Base-by-base conservation (phyloP, 305 asterid species). In the Fraxinus velutina region DNA sequence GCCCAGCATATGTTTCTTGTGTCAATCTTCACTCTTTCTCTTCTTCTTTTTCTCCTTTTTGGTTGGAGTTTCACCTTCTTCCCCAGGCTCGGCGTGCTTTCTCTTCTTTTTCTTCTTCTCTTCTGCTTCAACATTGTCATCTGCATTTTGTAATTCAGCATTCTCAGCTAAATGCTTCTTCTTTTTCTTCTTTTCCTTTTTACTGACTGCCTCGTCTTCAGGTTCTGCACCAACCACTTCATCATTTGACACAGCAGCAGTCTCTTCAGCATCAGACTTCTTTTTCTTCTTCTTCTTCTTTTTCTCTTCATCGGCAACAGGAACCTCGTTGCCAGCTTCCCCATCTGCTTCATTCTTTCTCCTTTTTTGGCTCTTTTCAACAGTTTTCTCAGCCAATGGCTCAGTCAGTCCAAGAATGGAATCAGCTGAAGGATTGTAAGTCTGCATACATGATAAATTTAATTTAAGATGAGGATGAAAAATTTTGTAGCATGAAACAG, bases 401-500 rank as follows among this genome's bases (percentile, higher is more conserved):
- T 86, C 90, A 17, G 89, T 81, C 0, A 78, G 89, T 34, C 91
- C 92, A 44, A 92, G 90, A 79, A 90, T 55, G 29, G 97, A 88
- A 80, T 94, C 99, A 0, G 99, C 92, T 10, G 99, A 87, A 55
- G 98, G 94, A 78, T 95, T 95, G 92, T 94, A 95, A 0, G 86
- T 88, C 97, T 93, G 92, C 86, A 81, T 12, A 77, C 2, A 32
- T 29, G 47, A 39, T 21, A 1, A 75, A 29, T 22, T 13, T 55
- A 80, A 39, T n/a, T 75, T 37, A 64, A 13, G 80, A 57, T 21
- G 0, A 8, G 60, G 70, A 27, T 2, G 3, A 29, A 27, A 32
- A 0, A 68, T 13, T 8, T 0, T 19, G 24, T 9, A 76, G 29
- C 22, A 42, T 34, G 7, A 7, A 19, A 55, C 19, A 42, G 77